A percentile compares a stretch with the other conserved stretches of the same genome.
Conservation (phyloP, 441 rosid genomes). For the Eruca vesicaria region DNA sequence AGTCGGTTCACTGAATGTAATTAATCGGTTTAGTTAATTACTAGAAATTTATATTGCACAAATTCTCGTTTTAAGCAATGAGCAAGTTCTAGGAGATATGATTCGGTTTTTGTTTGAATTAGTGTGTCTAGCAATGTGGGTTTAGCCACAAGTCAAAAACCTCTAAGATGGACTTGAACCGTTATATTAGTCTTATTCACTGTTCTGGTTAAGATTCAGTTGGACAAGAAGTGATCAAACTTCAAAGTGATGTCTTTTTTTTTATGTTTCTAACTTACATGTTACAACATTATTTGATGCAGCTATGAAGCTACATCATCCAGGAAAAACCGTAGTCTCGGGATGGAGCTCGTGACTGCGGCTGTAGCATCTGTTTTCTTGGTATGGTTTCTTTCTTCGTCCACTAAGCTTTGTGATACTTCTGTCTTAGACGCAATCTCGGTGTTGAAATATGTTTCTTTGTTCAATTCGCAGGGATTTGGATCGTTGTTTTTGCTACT, state of each 20-base stretch:
- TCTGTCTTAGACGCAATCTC: not conserved
- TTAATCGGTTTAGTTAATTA: not conserved
- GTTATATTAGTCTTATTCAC: not conserved
- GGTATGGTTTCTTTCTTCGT: constrained; percentile 42
- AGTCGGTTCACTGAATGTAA: not conserved
- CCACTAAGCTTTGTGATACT: not conserved
- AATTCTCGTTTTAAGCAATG: not conserved
- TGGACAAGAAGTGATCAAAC: not conserved
- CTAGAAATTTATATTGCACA: too few species aligned
- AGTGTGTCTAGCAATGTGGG: too few species aligned
- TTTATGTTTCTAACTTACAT: not conserved
- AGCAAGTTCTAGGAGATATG: not conserved
- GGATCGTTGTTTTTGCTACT: constrained; percentile 95
- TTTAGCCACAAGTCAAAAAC: too few species aligned
- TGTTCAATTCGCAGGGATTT: constrained; percentile 66
- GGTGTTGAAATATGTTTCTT: not conserved
- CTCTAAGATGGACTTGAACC: not conserved
- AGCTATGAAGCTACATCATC: constrained; percentile 89
- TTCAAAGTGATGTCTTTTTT: not conserved
- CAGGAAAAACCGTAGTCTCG: constrained; percentile 67
- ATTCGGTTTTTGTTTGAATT: not conserved
- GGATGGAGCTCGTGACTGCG: constrained; percentile 72
- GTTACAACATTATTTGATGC: constrained; percentile 24
- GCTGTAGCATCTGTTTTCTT: constrained; percentile 84
- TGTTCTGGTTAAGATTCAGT: not conserved